A percentile compares a stretch with the other conserved stretches of the same genome.
phyloP scores from a whole-genome alignment of 148 eudicot genomes.

The Salicornia ramosissima region DNA sequence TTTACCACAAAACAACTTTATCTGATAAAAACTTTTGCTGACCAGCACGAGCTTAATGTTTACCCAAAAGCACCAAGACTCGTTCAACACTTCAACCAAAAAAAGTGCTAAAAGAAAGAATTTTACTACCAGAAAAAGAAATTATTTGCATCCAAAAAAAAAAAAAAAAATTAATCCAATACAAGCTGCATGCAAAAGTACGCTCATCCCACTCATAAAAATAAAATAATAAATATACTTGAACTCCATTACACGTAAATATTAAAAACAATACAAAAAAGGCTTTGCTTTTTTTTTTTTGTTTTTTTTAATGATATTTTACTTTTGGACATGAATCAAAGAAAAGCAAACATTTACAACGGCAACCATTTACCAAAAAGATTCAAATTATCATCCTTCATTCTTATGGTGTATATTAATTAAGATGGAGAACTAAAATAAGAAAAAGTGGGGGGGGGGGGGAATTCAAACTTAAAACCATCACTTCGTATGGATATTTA shows the following conservation, averaged over 20 bases:
- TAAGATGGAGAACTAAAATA: too few species aligned
- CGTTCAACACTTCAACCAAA: not conserved
- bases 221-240: not conserved
- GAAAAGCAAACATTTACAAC: not conserved
- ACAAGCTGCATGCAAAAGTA: not conserved
- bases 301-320: too few species aligned
- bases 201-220: not conserved
- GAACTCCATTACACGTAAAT: not conserved
- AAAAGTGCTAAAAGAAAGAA: not conserved
- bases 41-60: constrained; percentile 14
- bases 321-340: not conserved
- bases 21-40: constrained; percentile 7
- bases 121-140: not conserved
- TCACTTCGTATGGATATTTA: not conserved
- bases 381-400: constrained; percentile 1
- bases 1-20: not conserved
- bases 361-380: not conserved
- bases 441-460: too few species aligned
- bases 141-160: not conserved
- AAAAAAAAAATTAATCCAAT: not conserved
- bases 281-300: not conserved
- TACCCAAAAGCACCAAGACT: constrained; percentile 23
- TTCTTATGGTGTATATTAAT: too few species aligned
- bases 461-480: too few species aligned
- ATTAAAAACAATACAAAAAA: not conserved